Evolutionary conservation across 192 early-diverging fungal genomes (phyloP).

Genomic region (Gamsiella multidivaricata): DNA sequence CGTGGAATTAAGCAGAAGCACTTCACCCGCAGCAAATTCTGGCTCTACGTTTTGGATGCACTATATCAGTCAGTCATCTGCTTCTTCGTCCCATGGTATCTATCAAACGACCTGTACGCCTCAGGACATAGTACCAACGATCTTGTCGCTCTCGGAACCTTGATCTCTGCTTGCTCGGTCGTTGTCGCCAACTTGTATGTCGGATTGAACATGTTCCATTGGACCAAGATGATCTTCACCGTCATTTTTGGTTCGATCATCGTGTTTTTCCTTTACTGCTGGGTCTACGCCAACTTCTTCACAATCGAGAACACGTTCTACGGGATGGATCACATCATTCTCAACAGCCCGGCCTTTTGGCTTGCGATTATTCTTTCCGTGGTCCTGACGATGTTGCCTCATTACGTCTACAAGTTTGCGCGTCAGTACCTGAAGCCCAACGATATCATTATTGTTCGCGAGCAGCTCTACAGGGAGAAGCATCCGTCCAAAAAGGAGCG

Average conservation of each 20-base stretch:
- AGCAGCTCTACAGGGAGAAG: conserved; percentile 65
- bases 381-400: conserved; percentile 78
- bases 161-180: conserved; percentile 78
- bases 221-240: conserved; percentile 76
- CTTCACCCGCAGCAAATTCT: conserved; percentile 81
- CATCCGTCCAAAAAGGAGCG: conserved; percentile 53
- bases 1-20: conserved; percentile 76
- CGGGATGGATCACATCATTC: conserved; percentile 68
- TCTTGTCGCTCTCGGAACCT: conserved; percentile 76
- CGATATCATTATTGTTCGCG: conserved; percentile 88
- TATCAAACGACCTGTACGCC: conserved; percentile 59
- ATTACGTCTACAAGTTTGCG: conserved; percentile 72
- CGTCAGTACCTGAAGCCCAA: conserved; percentile 79
- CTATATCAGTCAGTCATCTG: conserved; percentile 78
- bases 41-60: conserved; percentile 76
- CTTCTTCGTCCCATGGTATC: conserved; percentile 72
- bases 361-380: conserved; percentile 68
- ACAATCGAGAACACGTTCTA: conserved; percentile 60
- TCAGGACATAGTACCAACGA: conserved; percentile 63
- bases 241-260: conserved; percentile 58
- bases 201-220: conserved; percentile 75
- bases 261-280: conserved; percentile 53
- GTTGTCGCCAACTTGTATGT: conserved; percentile 84
- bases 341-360: conserved; percentile 76
- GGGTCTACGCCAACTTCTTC: conserved; percentile 54